Evolutionary conservation across 2,329 filamentous ascomycete species (phyloP).

Genomic region (Fusarium sp.): DNA sequence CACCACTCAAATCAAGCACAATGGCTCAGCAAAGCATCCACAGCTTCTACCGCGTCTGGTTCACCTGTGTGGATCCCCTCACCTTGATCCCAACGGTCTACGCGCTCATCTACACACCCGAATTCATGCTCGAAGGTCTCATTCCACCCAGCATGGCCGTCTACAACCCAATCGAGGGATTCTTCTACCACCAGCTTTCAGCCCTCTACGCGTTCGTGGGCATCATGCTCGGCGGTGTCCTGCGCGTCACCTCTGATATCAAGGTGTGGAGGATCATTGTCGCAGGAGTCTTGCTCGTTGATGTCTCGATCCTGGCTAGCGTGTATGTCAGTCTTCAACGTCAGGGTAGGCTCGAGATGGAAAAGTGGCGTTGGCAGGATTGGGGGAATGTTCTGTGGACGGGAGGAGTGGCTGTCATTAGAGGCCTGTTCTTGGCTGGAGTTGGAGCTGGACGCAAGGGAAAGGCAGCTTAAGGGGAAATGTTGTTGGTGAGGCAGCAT

Average conservation of each 20-base stretch:
- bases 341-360: conserved; percentile 19
- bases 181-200: conserved; percentile 40
- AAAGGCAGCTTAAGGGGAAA: conserved; percentile 11
- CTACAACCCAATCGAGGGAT: conserved; percentile 35
- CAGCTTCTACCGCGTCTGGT: conserved; percentile 40
- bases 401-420: conserved; percentile 23
- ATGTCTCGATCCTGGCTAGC: conserved; percentile 32
- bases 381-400: conserved; percentile 36
- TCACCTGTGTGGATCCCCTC: conserved; percentile 37
- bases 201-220: conserved; percentile 32
- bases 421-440: conserved; percentile 33
- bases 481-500: not conserved
- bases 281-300: conserved; percentile 29
- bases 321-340: conserved; percentile 33
- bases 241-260: conserved; percentile 30
- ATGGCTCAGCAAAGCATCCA: conserved; percentile 18
- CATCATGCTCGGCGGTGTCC: conserved; percentile 17
- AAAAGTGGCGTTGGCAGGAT: conserved; percentile 22
- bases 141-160: conserved; percentile 24
- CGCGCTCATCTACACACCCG: conserved; percentile 21
- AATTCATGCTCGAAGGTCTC: conserved; percentile 34
- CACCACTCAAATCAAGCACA: not conserved
- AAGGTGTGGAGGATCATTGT: conserved; percentile 37
- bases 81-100: conserved; percentile 26
- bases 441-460: conserved; percentile 22